Conservation (phyloP, 768 basidiomycete genomes). For the Cystofilobasidium ferigula region DNA sequence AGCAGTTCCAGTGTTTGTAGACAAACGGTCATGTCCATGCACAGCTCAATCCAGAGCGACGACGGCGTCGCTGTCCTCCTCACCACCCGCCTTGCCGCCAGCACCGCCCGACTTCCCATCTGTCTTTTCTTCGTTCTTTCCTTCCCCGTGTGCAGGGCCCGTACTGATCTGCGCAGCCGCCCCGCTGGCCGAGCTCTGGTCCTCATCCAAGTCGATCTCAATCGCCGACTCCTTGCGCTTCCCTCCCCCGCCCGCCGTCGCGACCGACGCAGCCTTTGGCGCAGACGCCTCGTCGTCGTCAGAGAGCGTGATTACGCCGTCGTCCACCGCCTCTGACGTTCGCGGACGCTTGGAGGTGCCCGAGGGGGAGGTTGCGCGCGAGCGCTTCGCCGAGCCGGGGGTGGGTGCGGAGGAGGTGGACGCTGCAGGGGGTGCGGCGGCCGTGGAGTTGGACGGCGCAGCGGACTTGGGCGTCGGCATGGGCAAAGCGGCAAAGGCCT, state of each 20-base stretch:
- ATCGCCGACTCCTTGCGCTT: background rate
- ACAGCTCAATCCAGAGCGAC: too few relatives aligned
- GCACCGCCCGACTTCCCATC: too few relatives aligned
- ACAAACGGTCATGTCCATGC: too few relatives aligned
- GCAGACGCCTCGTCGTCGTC: background rate
- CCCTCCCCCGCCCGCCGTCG: background rate
- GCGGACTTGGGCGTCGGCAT: background rate
- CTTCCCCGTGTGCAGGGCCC: too few relatives aligned
- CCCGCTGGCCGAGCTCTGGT: background rate
- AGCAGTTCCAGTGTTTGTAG: too few relatives aligned
- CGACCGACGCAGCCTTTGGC: background rate
- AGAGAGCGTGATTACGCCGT: background rate
- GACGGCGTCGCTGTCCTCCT: too few relatives aligned
- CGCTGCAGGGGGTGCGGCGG: background rate
- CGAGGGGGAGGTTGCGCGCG: background rate
- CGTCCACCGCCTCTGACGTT: background rate
- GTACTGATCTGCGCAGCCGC: too few relatives aligned
- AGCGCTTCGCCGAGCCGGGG: background rate
- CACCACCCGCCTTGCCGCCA: too few relatives aligned
- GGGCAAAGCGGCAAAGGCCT: background rate
- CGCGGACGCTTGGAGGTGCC: background rate
- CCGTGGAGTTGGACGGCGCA: background rate
- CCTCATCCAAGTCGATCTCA: constrained; percentile 1
- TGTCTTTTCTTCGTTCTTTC: too few relatives aligned
- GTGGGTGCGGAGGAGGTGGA: background rate